phyloP scores from a whole-genome alignment of 805 yeast genomes.

The Candida manassasensis region DNA sequence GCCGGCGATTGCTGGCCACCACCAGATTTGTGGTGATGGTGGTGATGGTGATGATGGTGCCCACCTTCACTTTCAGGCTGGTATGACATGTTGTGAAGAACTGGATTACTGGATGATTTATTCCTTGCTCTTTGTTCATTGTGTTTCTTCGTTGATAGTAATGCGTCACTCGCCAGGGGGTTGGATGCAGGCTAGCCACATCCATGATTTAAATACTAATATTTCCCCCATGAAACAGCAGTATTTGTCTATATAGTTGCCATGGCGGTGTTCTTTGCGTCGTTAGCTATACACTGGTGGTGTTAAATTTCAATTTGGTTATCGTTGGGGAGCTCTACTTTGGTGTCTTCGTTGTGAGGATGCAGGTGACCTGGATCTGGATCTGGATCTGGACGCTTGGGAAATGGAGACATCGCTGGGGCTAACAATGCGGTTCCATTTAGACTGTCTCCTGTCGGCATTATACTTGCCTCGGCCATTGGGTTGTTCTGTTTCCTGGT shows the following conservation, averaged over 20 bases:
- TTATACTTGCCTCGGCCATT: constrained; percentile 1
- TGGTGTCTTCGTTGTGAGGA: no score
- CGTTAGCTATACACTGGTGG: neutral
- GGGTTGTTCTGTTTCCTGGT: constrained; percentile 1
- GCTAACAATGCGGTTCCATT: no score
- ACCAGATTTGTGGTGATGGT: constrained; percentile 9
- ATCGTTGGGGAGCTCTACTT: constrained; percentile 1
- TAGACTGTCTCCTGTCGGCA: neutral
- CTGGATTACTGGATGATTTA: neutral
- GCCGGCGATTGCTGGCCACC: constrained; percentile 4
- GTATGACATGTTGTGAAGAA: constrained; percentile 2
- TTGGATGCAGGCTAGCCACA: no score
- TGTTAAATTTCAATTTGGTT: neutral
- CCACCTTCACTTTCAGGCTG: constrained; percentile 5
- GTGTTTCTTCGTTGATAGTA: no score
- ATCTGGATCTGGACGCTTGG: no score
- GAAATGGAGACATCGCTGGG: no score
- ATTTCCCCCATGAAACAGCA: no score
- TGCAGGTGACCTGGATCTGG: no score
- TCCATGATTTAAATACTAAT: no score
- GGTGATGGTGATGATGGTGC: constrained; percentile 10
- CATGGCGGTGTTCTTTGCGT: constrained; percentile 2
- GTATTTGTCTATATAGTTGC: constrained; percentile 4
- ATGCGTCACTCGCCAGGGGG: constrained; percentile 5
- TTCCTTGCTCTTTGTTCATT: neutral